Evolutionary conservation across 2,329 filamentous ascomycete species (phyloP).

Genomic region (Alternaria sp.): DNA sequence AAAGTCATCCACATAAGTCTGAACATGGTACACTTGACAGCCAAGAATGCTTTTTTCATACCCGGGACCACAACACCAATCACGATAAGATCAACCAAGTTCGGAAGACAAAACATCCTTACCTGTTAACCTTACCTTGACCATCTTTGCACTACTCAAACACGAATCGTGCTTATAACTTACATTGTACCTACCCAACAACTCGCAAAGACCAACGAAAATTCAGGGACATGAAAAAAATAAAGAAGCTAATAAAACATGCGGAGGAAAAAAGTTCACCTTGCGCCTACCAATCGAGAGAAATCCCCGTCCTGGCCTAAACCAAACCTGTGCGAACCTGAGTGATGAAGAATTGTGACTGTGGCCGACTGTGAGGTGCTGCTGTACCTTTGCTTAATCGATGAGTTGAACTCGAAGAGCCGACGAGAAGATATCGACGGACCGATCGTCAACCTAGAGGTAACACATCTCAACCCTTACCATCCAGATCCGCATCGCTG

Average conservation of each 20-base stretch:
- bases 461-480: constrained; percentile 30
- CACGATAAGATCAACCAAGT: constrained; percentile 40
- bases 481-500: constrained; percentile 30
- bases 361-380: neutral
- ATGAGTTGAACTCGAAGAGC: neutral
- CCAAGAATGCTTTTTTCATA: too few relatives aligned
- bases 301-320: neutral
- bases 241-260: constrained; percentile 28
- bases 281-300: constrained; percentile 32
- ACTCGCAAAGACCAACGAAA: constrained; percentile 7
- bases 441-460: neutral
- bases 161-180: constrained; percentile 19
- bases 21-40: too few relatives aligned
- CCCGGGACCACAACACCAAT: too few relatives aligned
- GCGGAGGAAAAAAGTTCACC: constrained; percentile 32
- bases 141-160: constrained; percentile 5
- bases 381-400: neutral
- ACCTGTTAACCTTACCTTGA: constrained; percentile 44
- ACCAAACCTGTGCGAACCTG: neutral
- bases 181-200: constrained; percentile 40
- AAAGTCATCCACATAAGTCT: too few relatives aligned
- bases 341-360: neutral
- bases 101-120: constrained; percentile 32
- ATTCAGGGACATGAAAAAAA: neutral
- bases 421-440: neutral